Percentiles rank a stretch among this genome's conserved stretches.
Evolutionary conservation across 495 filamentous ascomycete species (phyloP).

Genomic region (Penicillium verhagenii): DNA sequence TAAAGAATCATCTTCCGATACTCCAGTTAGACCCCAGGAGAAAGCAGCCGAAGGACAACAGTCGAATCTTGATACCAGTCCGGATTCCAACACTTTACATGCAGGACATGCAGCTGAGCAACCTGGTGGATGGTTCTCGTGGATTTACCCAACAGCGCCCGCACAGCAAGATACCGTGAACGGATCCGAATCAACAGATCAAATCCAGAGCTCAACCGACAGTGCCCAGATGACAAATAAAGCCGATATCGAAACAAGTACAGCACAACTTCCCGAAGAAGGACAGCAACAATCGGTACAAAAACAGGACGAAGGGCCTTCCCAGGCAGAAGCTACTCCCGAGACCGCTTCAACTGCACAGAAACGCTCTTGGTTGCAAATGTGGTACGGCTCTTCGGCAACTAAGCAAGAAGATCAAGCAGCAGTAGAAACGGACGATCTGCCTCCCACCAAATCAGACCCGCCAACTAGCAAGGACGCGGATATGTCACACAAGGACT

Average conservation of each 20-base stretch:
- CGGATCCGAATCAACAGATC: conserved; percentile 10
- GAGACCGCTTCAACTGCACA: conserved; percentile 23
- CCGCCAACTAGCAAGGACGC: conserved; percentile 19
- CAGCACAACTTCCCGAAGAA: conserved; percentile 10
- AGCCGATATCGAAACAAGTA: conserved; percentile 17
- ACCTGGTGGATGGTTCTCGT: conserved; percentile 57
- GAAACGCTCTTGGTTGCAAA: conserved; percentile 49
- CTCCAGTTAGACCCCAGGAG: conserved; percentile 13
- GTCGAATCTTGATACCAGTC: conserved; percentile 6
- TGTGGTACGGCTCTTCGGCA: conserved; percentile 42
- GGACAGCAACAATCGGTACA: conserved; percentile 11
- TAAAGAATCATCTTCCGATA: conserved; percentile 23
- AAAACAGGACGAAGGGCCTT: conserved; percentile 10
- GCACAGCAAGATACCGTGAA: conserved; percentile 8
- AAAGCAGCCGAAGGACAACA: conserved; percentile 20
- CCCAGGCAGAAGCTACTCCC: conserved; percentile 14
- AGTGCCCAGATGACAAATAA: conserved; percentile 21
- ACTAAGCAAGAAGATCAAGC: conserved; percentile 30
- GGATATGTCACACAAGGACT: conserved; percentile 21
- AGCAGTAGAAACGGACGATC: conserved; percentile 23
- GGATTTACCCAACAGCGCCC: conserved; percentile 43
- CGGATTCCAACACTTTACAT: conserved; percentile 7
- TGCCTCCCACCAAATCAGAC: conserved; percentile 5
- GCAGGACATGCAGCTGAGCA: conserved; percentile 27
- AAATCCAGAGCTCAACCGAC: conserved; percentile 18